Evolutionary conservation across 495 filamentous ascomycete species (phyloP).

Genomic region (Trypethelium eluteriae): DNA sequence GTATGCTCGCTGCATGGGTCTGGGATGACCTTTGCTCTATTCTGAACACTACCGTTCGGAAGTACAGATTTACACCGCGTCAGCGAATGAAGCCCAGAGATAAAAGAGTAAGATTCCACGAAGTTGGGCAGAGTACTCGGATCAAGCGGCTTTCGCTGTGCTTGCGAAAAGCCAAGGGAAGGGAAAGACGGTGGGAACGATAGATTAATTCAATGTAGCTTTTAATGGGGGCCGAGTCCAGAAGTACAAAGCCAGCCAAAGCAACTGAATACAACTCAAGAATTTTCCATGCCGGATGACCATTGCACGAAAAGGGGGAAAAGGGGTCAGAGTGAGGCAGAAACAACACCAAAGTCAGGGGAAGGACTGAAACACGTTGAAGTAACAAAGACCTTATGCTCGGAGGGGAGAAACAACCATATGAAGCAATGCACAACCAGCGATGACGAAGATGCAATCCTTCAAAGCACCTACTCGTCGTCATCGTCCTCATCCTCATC

Average conservation of each 20-base stretch:
- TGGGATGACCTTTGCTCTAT: too few species aligned
- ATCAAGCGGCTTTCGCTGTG: too few species aligned
- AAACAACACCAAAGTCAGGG: background rate
- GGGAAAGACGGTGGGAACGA: background rate
- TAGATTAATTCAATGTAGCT: background rate
- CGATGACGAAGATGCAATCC: background rate
- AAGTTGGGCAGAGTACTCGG: too few species aligned
- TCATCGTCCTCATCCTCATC: constrained; percentile 66
- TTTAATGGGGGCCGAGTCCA: background rate
- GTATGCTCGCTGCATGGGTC: too few species aligned
- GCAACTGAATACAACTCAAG: background rate
- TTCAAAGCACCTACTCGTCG: background rate
- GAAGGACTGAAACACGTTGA: background rate
- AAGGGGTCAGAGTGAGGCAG: background rate
- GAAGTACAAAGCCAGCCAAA: background rate
- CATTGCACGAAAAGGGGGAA: background rate
- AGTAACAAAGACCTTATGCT: background rate
- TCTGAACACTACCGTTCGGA: too few species aligned
- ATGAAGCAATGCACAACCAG: background rate
- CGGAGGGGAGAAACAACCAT: background rate
- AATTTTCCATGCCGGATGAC: background rate
- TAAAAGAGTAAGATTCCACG: too few species aligned
- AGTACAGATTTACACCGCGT: too few species aligned
- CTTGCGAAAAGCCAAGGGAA: too few species aligned
- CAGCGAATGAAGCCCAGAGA: too few species aligned